These are phyloP conservation scores for Halophytophthora batemanensis DNA, from an alignment of 352 stramenopile species.

Conservation along the genomic window DNA sequence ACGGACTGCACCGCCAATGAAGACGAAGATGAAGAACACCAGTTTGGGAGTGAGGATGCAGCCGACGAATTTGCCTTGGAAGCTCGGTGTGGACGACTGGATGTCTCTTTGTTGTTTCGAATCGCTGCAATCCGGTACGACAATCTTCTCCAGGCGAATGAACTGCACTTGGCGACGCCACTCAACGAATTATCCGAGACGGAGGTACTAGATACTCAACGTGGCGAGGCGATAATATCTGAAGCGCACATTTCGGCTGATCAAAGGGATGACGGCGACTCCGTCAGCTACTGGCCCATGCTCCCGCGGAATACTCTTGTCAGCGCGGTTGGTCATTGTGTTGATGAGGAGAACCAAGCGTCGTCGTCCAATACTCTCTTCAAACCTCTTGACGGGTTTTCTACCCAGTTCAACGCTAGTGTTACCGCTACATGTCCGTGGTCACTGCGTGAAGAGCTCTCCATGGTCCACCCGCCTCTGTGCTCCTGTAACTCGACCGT, in stretches of 20 bases:
- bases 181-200: not conserved
- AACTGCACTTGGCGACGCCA: slow-evolving; percentile 4
- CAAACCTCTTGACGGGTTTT: too few relatives aligned
- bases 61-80: slow-evolving; percentile 30
- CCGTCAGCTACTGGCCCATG: not conserved
- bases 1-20: slow-evolving; percentile 4
- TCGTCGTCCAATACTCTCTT: too few relatives aligned
- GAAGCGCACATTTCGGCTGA: too few relatives aligned
- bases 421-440: slow-evolving; percentile 13
- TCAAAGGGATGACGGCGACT: too few relatives aligned
- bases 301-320: not conserved
- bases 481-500: slow-evolving; percentile 24
- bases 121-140: slow-evolving; percentile 21
- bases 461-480: slow-evolving; percentile 19
- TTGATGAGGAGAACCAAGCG: too few relatives aligned
- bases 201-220: too few relatives aligned
- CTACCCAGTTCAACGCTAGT: too few relatives aligned
- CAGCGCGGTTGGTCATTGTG: too few relatives aligned
- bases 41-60: slow-evolving; percentile 3
- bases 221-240: too few relatives aligned
- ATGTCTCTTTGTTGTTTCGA: slow-evolving; percentile 11
- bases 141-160: slow-evolving; percentile 18
- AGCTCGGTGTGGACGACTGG: slow-evolving; percentile 20
- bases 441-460: slow-evolving; percentile 31
- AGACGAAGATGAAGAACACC: slow-evolving; percentile 9